Percentiles rank a stretch among this genome's conserved stretches.
Conservation (phyloP, 2,329 filamentous ascomycete species). For the Incumbomyces lentus region DNA sequence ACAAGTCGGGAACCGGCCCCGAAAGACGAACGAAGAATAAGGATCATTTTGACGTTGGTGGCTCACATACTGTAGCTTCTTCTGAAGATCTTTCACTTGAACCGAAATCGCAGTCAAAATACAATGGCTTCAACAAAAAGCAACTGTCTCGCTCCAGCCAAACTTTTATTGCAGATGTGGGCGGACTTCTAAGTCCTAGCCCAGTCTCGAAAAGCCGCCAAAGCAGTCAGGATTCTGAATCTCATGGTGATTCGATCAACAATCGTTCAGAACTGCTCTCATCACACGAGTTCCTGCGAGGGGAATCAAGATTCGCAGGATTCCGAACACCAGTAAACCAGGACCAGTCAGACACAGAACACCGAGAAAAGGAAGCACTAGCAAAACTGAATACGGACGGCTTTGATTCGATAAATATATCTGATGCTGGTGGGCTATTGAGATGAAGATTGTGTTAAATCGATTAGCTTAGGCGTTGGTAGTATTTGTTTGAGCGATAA, state of each 20-base stretch:
- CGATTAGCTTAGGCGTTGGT: slow-evolving; percentile 18
- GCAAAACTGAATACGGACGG: slow-evolving; percentile 22
- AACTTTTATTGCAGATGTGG: slow-evolving; percentile 20
- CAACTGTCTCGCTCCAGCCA: slow-evolving; percentile 12
- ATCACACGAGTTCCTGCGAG: too few species aligned
- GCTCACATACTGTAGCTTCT: slow-evolving; percentile 47
- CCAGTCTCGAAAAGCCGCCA: slow-evolving; percentile 7
- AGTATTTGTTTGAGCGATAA: not conserved
- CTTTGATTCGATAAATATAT: slow-evolving; percentile 27
- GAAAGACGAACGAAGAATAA: slow-evolving; percentile 37
- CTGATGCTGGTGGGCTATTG: slow-evolving; percentile 21
- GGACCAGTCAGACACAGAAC: slow-evolving; percentile 25
- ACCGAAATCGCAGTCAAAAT: slow-evolving; percentile 8
- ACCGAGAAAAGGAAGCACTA: slow-evolving; percentile 39
- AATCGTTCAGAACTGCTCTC: too few species aligned
- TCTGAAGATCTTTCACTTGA: slow-evolving; percentile 21
- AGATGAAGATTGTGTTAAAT: slow-evolving; percentile 7
- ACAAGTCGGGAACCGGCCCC: not conserved
- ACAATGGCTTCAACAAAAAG: slow-evolving; percentile 1
- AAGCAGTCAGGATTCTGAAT: not conserved
- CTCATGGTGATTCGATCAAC: too few species aligned
- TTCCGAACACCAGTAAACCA: too few species aligned
- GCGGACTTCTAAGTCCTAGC: slow-evolving; percentile 16
- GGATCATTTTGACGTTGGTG: slow-evolving; percentile 79
- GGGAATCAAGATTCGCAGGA: too few species aligned